A percentile compares a stretch with the other conserved stretches of the same genome.
phyloP scores from a whole-genome alignment of 2,329 filamentous ascomycete species.

The Aspergillus felis region DNA sequence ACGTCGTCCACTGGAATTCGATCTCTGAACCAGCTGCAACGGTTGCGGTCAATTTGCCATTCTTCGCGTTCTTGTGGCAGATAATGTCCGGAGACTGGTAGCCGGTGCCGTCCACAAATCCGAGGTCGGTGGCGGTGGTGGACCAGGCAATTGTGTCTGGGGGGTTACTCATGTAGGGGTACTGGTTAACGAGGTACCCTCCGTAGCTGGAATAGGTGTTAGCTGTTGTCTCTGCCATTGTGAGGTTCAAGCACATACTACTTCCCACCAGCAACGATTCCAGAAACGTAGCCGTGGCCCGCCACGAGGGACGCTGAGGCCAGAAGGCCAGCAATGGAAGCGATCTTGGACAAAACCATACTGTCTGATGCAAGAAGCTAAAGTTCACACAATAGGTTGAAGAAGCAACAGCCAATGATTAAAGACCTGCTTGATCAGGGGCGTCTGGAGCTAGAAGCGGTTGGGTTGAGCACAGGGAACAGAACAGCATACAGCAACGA shows the following conservation, averaged over 20 bases:
- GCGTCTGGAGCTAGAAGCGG: not conserved
- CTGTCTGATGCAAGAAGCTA: not conserved
- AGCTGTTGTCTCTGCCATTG: slow-evolving; percentile 9
- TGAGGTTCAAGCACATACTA: slow-evolving; percentile 15
- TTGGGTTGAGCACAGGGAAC: not conserved
- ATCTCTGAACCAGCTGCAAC: slow-evolving; percentile 57
- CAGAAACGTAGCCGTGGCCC: slow-evolving; percentile 34
- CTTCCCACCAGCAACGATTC: slow-evolving; percentile 25
- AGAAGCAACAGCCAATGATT: slow-evolving; percentile 4
- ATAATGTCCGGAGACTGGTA: slow-evolving; percentile 53
- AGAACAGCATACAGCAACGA: not conserved
- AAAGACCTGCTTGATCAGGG: slow-evolving; percentile 13
- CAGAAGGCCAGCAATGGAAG: slow-evolving; percentile 20
- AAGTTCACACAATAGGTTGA: slow-evolving; percentile 7
- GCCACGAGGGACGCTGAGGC: slow-evolving; percentile 28
- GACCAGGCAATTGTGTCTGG: slow-evolving; percentile 52
- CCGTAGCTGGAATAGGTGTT: slow-evolving; percentile 31
- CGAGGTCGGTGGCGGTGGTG: slow-evolving; percentile 49
- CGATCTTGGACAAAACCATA: slow-evolving; percentile 26
- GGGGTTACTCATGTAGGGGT: slow-evolving; percentile 28
- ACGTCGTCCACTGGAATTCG: slow-evolving; percentile 58
- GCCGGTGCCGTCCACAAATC: slow-evolving; percentile 48
- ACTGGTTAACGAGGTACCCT: slow-evolving; percentile 37
- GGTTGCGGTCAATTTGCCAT: slow-evolving; percentile 46
- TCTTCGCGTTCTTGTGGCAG: slow-evolving; percentile 56